Percentiles rank a stretch among this genome's conserved stretches.
Conservation (phyloP, 225 moss, liverwort and hornwort species). For the Asterella californica region DNA sequence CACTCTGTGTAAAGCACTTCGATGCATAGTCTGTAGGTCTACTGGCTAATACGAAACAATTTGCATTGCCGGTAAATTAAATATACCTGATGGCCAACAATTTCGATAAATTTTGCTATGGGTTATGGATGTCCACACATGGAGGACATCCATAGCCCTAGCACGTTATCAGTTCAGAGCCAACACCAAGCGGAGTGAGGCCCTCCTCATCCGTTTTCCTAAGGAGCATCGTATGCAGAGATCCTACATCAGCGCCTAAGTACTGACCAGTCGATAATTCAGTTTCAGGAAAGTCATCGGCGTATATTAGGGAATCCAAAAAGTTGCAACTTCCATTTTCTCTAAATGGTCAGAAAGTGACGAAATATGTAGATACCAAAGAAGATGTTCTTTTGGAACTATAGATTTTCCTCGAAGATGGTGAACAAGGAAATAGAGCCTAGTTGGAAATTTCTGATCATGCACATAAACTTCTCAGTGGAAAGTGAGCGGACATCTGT, state of each 20-base stretch:
- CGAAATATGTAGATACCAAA: slow-evolving; percentile 69
- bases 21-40: not conserved
- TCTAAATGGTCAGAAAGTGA: no score
- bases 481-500: no score
- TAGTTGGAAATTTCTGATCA: no score
- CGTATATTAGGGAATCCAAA: not conserved
- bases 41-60: not conserved
- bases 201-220: slow-evolving; percentile 47
- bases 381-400: no score
- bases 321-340: no score
- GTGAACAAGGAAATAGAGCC: no score
- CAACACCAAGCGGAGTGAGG: slow-evolving; percentile 54
- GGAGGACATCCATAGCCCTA: slow-evolving; percentile 90
- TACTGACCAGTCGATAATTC: slow-evolving; percentile 89
- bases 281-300: slow-evolving; percentile 29
- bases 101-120: slow-evolving; percentile 52
- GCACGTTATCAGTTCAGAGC: slow-evolving; percentile 54
- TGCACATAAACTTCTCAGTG: no score
- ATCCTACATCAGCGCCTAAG: slow-evolving; percentile 74
- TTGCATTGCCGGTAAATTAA: not conserved
- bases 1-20: no score
- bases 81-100: slow-evolving; percentile 73
- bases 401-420: no score
- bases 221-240: slow-evolving; percentile 59
- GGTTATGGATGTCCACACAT: slow-evolving; percentile 75